A percentile compares a stretch with the other conserved stretches of the same genome.
phyloP scores from a whole-genome alignment of 192 early-diverging fungal species.

The Coemansia sp. region DNA sequence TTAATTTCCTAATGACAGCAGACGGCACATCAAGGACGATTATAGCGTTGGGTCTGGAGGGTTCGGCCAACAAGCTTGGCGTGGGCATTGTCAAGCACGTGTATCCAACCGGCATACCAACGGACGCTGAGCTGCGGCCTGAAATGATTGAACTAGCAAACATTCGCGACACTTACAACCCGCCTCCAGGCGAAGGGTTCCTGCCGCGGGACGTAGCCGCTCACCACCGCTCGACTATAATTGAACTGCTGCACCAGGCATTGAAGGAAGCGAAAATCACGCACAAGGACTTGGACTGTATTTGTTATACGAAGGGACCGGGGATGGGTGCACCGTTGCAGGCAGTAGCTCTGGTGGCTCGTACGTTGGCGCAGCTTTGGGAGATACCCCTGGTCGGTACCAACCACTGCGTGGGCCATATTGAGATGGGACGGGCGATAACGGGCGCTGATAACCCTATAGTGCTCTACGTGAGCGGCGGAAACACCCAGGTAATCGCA shows the following conservation, averaged over 20 bases:
- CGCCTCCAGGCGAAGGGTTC: slow-evolving; percentile 95
- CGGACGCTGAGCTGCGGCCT: slow-evolving; percentile 52
- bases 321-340: slow-evolving; percentile 97
- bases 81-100: slow-evolving; percentile 87
- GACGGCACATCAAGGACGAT: slow-evolving; percentile 36
- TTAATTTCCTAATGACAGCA: not conserved
- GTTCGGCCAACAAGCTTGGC: slow-evolving; percentile 96
- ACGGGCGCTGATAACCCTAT: slow-evolving; percentile 93
- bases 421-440: slow-evolving; percentile 98
- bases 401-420: slow-evolving; percentile 98
- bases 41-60: slow-evolving; percentile 77
- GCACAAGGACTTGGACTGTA: slow-evolving; percentile 78
- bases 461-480: slow-evolving; percentile 95
- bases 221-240: slow-evolving; percentile 81
- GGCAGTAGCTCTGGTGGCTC: slow-evolving; percentile 86
- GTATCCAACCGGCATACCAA: slow-evolving; percentile 30
- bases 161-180: slow-evolving; percentile 89
- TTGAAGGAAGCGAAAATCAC: slow-evolving; percentile 70
- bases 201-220: slow-evolving; percentile 89
- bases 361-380: slow-evolving; percentile 91
- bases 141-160: slow-evolving; percentile 77
- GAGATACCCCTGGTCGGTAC: slow-evolving; percentile 89
- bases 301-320: slow-evolving; percentile 98
- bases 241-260: slow-evolving; percentile 73
- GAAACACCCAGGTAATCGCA: slow-evolving; percentile 99